Conservation (phyloP, 1,284 basidiomycete species). For the Rhodotorula sp. region DNA sequence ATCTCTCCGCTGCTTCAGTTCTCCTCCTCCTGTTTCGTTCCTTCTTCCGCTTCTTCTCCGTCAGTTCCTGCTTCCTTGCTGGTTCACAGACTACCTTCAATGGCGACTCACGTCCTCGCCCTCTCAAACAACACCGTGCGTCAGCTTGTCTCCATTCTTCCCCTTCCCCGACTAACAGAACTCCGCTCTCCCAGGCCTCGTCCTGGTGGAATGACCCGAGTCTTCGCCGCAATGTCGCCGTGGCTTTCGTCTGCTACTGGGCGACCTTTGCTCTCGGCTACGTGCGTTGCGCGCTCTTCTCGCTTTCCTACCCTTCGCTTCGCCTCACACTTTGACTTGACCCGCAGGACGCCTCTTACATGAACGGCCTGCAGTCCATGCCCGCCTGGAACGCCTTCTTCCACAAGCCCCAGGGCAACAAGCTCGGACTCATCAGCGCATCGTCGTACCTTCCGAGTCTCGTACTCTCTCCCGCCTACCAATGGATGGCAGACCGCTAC, state of each 20-base stretch:
- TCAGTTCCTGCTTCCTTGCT: too few species aligned
- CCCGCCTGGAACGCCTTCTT: slow-evolving; percentile 14
- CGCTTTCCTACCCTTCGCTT: not conserved
- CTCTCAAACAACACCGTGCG: too few species aligned
- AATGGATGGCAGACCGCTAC: not conserved
- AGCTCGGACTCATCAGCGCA: slow-evolving; percentile 26
- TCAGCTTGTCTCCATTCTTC: too few species aligned
- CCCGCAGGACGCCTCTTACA: slow-evolving; percentile 7
- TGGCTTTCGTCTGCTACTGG: slow-evolving; percentile 6
- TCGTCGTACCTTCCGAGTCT: slow-evolving; percentile 24
- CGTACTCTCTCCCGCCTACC: slow-evolving; percentile 4
- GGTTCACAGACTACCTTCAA: too few species aligned
- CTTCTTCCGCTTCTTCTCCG: too few species aligned
- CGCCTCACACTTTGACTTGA: not conserved
- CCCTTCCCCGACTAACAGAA: too few species aligned
- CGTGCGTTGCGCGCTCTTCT: not conserved
- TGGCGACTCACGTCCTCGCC: too few species aligned
- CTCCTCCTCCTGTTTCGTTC: too few species aligned
- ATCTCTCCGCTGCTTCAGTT: too few species aligned
- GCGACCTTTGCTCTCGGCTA: slow-evolving; percentile 9
- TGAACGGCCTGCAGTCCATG: slow-evolving; percentile 17
- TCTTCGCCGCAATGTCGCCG: slow-evolving; percentile 10
- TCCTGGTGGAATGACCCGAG: slow-evolving; percentile 6
- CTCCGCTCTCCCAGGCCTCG: not conserved
- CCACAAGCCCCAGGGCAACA: slow-evolving; percentile 18